Evolutionary conservation across 208 protist genomes (phyloP), one percentile per base, ranked within the genome.

Genomic region (Leptomonas pyrrhocoris): DNA sequence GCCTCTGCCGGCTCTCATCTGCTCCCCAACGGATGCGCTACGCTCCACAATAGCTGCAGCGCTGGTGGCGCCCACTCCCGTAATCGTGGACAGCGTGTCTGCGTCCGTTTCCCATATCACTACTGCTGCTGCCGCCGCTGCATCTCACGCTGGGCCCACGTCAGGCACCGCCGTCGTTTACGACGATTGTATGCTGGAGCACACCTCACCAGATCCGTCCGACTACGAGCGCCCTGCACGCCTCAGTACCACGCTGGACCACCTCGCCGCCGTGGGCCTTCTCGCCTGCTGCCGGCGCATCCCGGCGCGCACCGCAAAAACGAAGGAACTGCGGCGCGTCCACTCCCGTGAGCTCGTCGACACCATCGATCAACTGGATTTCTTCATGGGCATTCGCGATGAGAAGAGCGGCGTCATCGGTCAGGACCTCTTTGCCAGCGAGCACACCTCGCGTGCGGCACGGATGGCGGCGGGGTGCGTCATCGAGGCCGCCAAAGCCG

Each of bases 161-260:
- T n/a, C n/a, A n/a, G 70, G 79, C 21, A 95, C 90, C 6, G 90
- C 83, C 23, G 74, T 95, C 4, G 88, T 88, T 15, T 89, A 85
- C 61, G 81, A 93, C 57, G 64, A 62, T 0, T 57, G 50, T 42
- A 95, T 93, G 90, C 64, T 81, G 18, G 28, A 74, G n/a, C 90
- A 95, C 65, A 54, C 48, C 27, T 92, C 90, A 6, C 65, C 27
- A 1, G 81, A 93, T 69, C 45, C 78, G 13, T 56, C 51, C 4
- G 89, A 96, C 21, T 87, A 79, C 63, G 92, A 96, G 71, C 83
- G 87, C 13, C 92, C 92, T 6, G 74, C 73, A n/a, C 78, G 92
- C 18, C 70, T 92, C n/a, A 40, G 79, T 54, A 74, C 74, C 30
- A 90, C 88, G 8, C 31, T 93, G 3, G 82, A 82, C 21, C 92